Percentiles rank a stretch among this genome's conserved stretches.
Conservation (phyloP, 1,284 basidiomycete species). For the Lentinula novae-zelandiae region DNA sequence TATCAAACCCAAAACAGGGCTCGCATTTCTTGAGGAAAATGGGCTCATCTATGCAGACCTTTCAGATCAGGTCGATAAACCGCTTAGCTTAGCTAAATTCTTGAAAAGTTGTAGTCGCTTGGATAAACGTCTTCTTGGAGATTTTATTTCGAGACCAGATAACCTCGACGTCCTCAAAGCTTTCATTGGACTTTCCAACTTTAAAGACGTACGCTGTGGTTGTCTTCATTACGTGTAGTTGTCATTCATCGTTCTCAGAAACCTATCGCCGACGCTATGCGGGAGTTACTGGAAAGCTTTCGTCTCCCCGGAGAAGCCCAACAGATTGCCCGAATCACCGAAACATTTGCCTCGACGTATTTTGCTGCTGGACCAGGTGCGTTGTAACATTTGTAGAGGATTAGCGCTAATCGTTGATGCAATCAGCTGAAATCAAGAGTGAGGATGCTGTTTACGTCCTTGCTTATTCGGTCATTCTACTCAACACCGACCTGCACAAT, state of each 20-base stretch:
- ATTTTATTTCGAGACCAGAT: conserved; percentile 90
- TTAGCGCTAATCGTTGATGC: conserved; percentile 13
- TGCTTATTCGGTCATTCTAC: conserved; percentile 95
- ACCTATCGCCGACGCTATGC: conserved; percentile 92
- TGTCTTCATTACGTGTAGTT: background rate
- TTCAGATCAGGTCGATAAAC: conserved; percentile 51
- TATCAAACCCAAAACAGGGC: conserved; percentile 89
- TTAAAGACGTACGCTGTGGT: conserved; percentile 64
- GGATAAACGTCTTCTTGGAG: conserved; percentile 93
- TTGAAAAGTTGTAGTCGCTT: conserved; percentile 83
- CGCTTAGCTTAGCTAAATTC: conserved; percentile 75
- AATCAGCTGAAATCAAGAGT: conserved; percentile 78
- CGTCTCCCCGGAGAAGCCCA: conserved; percentile 94
- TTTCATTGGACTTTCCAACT: conserved; percentile 90
- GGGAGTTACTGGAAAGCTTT: conserved; percentile 93
- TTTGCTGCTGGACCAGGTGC: conserved; percentile 81
- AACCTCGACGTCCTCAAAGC: conserved; percentile 83
- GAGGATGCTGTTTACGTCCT: conserved; percentile 95
- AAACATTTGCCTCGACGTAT: conserved; percentile 91
- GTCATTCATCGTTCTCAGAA: conserved; percentile 52
- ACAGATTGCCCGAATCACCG: conserved; percentile 92
- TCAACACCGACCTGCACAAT: conserved; percentile 97
- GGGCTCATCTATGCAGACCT: conserved; percentile 75
- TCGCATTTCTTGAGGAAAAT: conserved; percentile 90
- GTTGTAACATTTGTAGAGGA: conserved; percentile 17